A percentile compares a stretch with the other conserved stretches of the same genome.
Conservation (phyloP, 2,329 filamentous ascomycete genomes). For the Lizonia empirigonia region DNA sequence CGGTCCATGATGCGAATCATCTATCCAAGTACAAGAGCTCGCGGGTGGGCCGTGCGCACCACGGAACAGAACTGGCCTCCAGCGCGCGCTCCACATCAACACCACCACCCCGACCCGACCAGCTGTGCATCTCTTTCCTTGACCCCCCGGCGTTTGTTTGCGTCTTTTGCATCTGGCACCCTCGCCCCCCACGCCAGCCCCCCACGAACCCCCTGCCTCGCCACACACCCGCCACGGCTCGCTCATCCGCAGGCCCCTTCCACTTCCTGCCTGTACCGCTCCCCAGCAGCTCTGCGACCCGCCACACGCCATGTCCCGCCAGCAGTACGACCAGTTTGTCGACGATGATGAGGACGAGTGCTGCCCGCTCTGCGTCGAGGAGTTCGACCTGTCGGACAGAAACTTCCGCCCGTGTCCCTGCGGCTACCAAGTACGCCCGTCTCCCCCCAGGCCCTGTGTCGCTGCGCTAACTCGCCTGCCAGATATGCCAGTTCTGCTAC, state of each 20-base stretch:
- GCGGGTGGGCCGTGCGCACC: background rate
- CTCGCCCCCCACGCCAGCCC: slow-evolving; percentile 3
- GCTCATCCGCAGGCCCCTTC: too few species aligned
- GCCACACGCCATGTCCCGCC: slow-evolving; percentile 52
- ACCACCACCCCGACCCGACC: slow-evolving; percentile 24
- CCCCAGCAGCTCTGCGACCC: slow-evolving; percentile 20
- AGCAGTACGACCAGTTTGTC: slow-evolving; percentile 59
- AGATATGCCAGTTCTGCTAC: slow-evolving; percentile 99
- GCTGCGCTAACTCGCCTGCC: slow-evolving; percentile 31
- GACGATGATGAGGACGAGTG: slow-evolving; percentile 59
- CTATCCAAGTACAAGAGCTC: slow-evolving; percentile 5
- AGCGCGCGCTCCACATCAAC: slow-evolving; percentile 18
- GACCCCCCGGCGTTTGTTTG: slow-evolving; percentile 41
- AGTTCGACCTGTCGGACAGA: slow-evolving; percentile 96
- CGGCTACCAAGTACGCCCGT: slow-evolving; percentile 84
- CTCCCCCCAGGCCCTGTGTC: slow-evolving; percentile 16
- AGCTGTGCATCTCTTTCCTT: slow-evolving; percentile 34
- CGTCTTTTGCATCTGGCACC: slow-evolving; percentile 11
- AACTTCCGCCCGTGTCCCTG: slow-evolving; percentile 97
- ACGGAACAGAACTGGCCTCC: too few species aligned
- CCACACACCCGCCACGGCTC: slow-evolving; percentile 1
- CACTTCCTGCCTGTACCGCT: too few species aligned
- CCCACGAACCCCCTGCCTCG: background rate
- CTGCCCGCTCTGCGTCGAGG: slow-evolving; percentile 97
- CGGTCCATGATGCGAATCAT: too few species aligned